Conservation (phyloP, 768 basidiomycete species). For the Chalciporus piperatus region DNA sequence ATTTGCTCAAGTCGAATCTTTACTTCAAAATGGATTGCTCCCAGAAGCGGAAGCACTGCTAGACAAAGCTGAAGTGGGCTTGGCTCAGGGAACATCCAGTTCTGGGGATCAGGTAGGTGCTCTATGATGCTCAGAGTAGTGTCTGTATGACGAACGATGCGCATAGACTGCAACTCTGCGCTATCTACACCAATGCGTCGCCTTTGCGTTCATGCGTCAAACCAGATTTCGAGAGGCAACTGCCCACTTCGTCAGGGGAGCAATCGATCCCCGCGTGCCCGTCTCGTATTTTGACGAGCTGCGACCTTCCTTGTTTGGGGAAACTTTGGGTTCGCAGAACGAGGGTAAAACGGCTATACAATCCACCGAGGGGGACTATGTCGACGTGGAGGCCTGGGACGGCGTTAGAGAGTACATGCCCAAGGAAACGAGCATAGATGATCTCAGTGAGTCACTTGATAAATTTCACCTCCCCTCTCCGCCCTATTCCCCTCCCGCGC, state of each 20-base stretch:
- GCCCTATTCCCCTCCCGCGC: constrained; percentile 16
- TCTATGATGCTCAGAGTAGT: not conserved
- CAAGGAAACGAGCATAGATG: constrained; percentile 65
- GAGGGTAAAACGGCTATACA: not conserved
- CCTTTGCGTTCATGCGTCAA: constrained; percentile 73
- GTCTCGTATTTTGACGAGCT: constrained; percentile 78
- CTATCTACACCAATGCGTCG: constrained; percentile 80
- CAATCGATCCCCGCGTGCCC: constrained; percentile 80
- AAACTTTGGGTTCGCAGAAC: not conserved
- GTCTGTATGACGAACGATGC: constrained; percentile 7
- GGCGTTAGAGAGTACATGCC: constrained; percentile 76
- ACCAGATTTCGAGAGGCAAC: constrained; percentile 85
- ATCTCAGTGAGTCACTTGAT: constrained; percentile 70
- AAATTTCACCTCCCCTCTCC: constrained; percentile 20
- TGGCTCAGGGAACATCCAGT: constrained; percentile 9
- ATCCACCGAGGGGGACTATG: constrained; percentile 28
- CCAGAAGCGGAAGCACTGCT: constrained; percentile 62
- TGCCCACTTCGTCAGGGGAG: constrained; percentile 71
- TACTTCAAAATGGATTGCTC: constrained; percentile 62
- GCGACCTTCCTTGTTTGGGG: constrained; percentile 58
- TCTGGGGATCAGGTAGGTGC: constrained; percentile 9
- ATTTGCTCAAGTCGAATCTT: constrained; percentile 67
- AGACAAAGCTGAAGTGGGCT: constrained; percentile 48
- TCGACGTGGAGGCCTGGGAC: constrained; percentile 67
- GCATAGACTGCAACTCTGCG: constrained; percentile 62